These are phyloP conservation scores for Emericellopsis atlantica DNA, from an alignment of 2,329 filamentous ascomycete genomes.

Conservation along the genomic window DNA sequence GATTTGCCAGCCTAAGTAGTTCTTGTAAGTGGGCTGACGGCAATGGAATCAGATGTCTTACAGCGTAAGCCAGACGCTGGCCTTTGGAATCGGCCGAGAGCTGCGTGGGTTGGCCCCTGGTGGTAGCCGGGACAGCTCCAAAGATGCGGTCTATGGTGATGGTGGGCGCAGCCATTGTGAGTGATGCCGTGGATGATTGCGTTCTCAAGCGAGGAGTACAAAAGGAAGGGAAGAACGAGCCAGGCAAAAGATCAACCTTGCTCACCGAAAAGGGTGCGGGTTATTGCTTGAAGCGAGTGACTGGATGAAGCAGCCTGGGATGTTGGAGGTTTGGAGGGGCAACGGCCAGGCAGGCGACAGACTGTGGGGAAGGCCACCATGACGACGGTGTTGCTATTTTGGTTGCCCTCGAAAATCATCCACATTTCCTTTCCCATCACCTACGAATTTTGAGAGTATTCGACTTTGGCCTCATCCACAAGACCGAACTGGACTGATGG, in stretches of 20 bases:
- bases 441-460: too few species aligned
- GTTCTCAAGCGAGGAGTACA: too few species aligned
- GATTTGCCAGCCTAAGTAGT: conserved; percentile 73
- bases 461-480: too few species aligned
- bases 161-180: conserved; percentile 25
- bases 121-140: conserved; percentile 73
- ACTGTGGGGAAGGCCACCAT: background rate
- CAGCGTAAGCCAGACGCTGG: conserved; percentile 84
- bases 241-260: background rate
- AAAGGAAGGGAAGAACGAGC: background rate
- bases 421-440: too few species aligned
- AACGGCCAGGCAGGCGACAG: background rate
- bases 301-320: too few species aligned
- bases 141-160: conserved; percentile 58
- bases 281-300: background rate
- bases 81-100: conserved; percentile 82
- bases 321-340: background rate
- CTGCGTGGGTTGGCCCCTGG: conserved; percentile 76
- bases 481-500: too few species aligned
- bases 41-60: conserved; percentile 28
- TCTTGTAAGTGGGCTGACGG: background rate
- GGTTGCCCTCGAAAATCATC: background rate
- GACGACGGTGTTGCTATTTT: conserved; percentile 1
- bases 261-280: background rate
- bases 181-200: too few species aligned